Evolutionary conservation across 2,329 filamentous ascomycete species (phyloP).

Genomic region (Ciborinia camelliae): DNA sequence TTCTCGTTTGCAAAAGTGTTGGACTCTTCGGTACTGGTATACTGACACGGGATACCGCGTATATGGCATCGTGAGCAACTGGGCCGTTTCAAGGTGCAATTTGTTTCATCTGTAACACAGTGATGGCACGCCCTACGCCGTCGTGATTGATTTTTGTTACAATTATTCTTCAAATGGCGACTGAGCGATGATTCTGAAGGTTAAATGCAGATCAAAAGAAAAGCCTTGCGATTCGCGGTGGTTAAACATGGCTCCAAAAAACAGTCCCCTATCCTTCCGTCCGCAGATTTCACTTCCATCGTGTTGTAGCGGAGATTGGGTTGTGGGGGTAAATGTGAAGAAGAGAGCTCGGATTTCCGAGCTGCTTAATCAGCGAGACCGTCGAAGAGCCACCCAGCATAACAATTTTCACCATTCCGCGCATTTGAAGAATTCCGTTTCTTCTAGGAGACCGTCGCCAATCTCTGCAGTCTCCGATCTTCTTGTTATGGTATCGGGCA

Average conservation of each 20-base stretch:
- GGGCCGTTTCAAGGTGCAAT: not conserved
- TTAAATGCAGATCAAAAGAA: not conserved
- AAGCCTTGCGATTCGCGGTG: not conserved
- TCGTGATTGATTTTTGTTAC: not conserved
- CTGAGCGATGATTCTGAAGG: not conserved
- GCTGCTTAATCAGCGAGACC: not conserved
- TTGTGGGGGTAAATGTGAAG: not conserved
- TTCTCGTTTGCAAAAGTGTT: too few relatives aligned
- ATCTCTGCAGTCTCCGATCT: too few relatives aligned
- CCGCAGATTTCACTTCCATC: not conserved
- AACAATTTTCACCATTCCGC: too few relatives aligned
- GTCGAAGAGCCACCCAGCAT: not conserved
- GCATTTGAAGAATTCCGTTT: too few relatives aligned
- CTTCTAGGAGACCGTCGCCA: too few relatives aligned
- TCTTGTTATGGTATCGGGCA: too few relatives aligned
- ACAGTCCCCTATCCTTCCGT: too few relatives aligned
- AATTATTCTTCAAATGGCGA: not conserved
- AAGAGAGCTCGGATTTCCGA: not conserved
- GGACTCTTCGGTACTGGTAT: too few relatives aligned
- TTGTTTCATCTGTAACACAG: not conserved
- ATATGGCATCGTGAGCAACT: not conserved
- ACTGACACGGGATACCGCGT: too few relatives aligned
- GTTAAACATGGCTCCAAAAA: not conserved
- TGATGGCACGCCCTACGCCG: not conserved
- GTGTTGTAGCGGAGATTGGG: not conserved